phyloP scores from a whole-genome alignment of 805 yeast species.

The Limtongia smithiae region DNA sequence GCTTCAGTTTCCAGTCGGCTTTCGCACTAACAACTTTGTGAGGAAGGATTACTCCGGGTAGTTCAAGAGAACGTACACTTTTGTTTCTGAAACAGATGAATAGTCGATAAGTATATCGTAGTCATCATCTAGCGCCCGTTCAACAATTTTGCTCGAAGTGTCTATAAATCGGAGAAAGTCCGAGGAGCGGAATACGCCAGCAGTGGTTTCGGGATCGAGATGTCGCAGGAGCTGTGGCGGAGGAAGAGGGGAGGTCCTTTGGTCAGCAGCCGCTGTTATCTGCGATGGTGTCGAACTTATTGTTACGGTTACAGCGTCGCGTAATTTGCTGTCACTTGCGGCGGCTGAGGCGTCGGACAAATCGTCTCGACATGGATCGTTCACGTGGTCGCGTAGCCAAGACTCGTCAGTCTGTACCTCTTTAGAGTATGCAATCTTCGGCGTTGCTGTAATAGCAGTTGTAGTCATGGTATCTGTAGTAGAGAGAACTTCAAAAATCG shows the following conservation, averaged over 20 bases:
- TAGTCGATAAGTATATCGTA: constrained; percentile 37
- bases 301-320: too few relatives aligned
- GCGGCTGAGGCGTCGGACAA: background rate
- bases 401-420: constrained; percentile 34
- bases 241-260: too few relatives aligned
- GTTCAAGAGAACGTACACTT: constrained; percentile 5
- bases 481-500: constrained; percentile 10
- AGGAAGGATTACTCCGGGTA: too few relatives aligned
- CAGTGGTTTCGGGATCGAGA: background rate
- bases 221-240: too few relatives aligned
- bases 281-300: too few relatives aligned
- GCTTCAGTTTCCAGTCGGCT: constrained; percentile 21
- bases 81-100: constrained; percentile 6
- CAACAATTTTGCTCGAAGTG: constrained; percentile 34
- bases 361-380: background rate
- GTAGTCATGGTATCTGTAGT: background rate
- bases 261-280: too few relatives aligned
- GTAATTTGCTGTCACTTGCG: background rate
- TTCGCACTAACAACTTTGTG: too few relatives aligned
- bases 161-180: constrained; percentile 9
- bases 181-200: background rate
- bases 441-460: background rate
- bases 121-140: constrained; percentile 34
- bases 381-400: constrained; percentile 4
- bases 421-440: constrained; percentile 31